Evolutionary conservation across 2,329 filamentous ascomycete genomes (phyloP).

Genomic region (Nannizzia gypsea): DNA sequence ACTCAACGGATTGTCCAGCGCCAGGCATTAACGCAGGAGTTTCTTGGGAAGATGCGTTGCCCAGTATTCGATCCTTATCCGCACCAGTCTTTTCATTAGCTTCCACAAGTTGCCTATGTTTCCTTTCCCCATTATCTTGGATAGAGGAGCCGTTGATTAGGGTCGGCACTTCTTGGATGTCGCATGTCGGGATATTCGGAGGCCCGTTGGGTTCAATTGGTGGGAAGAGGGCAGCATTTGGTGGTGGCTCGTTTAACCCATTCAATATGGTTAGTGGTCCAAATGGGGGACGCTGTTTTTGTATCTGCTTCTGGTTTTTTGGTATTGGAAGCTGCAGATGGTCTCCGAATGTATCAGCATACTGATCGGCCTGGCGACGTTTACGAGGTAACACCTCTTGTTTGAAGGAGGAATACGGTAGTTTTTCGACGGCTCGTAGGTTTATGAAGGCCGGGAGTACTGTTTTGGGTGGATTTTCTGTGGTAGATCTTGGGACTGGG

Average conservation of each 20-base stretch:
- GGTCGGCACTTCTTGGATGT: background rate
- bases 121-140: slow-evolving; percentile 10
- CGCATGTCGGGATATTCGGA: slow-evolving; percentile 26
- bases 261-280: slow-evolving; percentile 42
- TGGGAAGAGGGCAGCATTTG: slow-evolving; percentile 49
- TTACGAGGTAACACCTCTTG: slow-evolving; percentile 28
- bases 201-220: slow-evolving; percentile 45
- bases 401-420: slow-evolving; percentile 32
- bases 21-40: background rate
- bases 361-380: slow-evolving; percentile 33
- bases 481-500: slow-evolving; percentile 12
- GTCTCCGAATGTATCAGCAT: slow-evolving; percentile 31
- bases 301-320: slow-evolving; percentile 34
- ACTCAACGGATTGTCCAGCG: background rate
- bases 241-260: slow-evolving; percentile 52
- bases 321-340: slow-evolving; percentile 39
- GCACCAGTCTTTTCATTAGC: background rate
- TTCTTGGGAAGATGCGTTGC: background rate
- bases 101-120: slow-evolving; percentile 7
- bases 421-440: slow-evolving; percentile 36
- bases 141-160: background rate
- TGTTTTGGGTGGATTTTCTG: slow-evolving; percentile 30
- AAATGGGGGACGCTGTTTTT: slow-evolving; percentile 30
- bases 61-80: background rate
- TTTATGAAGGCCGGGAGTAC: slow-evolving; percentile 38